phyloP scores from a whole-genome alignment of 306 rosid species.

The Inga leiocalycina region DNA sequence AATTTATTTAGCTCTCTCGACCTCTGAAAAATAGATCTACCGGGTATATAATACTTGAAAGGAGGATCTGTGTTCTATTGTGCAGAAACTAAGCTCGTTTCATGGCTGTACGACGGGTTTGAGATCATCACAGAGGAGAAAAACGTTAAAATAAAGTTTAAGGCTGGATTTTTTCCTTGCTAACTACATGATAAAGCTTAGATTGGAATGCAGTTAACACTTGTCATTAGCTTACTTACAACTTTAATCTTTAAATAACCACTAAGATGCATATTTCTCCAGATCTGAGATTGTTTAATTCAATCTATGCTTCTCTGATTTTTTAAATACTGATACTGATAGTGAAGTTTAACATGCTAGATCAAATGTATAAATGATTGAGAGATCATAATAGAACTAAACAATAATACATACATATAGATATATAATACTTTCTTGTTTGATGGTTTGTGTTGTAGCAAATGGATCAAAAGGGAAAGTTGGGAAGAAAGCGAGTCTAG shows the following conservation, averaged over 20 bases:
- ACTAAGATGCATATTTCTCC: not conserved
- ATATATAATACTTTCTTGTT: not conserved
- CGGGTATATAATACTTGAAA: not conserved
- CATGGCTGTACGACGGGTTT: not conserved
- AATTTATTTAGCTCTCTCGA: too few relatives aligned
- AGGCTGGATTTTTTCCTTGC: not conserved
- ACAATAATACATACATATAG: not conserved
- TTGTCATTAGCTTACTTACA: not conserved
- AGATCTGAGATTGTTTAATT: not conserved
- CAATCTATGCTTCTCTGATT: not conserved
- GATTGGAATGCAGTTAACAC: not conserved
- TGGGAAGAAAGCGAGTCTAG: slow-evolving; percentile 55
- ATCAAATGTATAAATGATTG: not conserved
- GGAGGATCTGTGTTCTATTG: not conserved
- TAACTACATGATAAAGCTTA: not conserved
- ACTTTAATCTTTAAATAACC: not conserved
- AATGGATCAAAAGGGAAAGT: slow-evolving; percentile 47
- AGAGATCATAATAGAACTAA: not conserved
- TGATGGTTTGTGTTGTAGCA: slow-evolving; percentile 20
- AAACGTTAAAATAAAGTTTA: not conserved
- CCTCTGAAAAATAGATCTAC: too few relatives aligned
- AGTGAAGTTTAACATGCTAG: not conserved
- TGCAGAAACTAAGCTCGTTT: not conserved
- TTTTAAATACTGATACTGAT: not conserved
- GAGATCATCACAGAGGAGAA: not conserved